Base-by-base conservation (phyloP, 2,329 filamentous ascomycete genomes). In the Diaporthe longicolla region DNA sequence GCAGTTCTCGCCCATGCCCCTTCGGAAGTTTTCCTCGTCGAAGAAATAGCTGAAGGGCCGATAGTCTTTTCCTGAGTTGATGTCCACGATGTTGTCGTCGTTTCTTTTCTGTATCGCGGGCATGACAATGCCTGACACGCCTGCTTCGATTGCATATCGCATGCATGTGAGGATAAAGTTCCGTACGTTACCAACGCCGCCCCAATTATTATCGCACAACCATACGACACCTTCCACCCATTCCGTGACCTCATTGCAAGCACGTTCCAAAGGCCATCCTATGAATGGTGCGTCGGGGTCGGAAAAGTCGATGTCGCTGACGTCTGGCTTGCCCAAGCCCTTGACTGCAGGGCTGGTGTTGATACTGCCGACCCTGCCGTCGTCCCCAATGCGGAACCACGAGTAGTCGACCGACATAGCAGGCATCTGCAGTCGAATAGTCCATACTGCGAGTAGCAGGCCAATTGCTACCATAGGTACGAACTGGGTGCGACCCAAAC, bases 161-260 rank as follows among this genome's bases (percentile, higher is more conserved):
- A 88, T 73, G 73, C 86, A 88, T 11, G 85, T 88, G 70, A 88
- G 82, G 68, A 88, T 86, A 78, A 86, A 88, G 76, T 86, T 87
- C 70, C 86, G 82, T 35, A 88, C 86, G 73, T 88, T 88, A 24
- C 86, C 86, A 61, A 88, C 84, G 29, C 87, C 87, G 1, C 87
- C 87, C 7, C 85, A 85, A 77, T 88, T 88, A 77, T 87, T 87
- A 78, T 86, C 86, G 80, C 87, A 88, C 26, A 85, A 79, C 74
- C 84, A 87, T n/a, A 87, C 81, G 29, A 87, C 76, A 1, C 85
- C 85, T 0, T 84, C 81, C 0, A 81, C 80, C 82, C 82, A 86
- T n/a, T 73, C 70, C 0, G 73, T 77, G 1, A 84, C 81, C 74
- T 87, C 86, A n/a, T 82, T 80, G 79, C 86, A 87, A 5, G 84